phyloP scores from a whole-genome alignment of 2,329 filamentous ascomycete genomes.

The Macrophomina phaseolina region DNA sequence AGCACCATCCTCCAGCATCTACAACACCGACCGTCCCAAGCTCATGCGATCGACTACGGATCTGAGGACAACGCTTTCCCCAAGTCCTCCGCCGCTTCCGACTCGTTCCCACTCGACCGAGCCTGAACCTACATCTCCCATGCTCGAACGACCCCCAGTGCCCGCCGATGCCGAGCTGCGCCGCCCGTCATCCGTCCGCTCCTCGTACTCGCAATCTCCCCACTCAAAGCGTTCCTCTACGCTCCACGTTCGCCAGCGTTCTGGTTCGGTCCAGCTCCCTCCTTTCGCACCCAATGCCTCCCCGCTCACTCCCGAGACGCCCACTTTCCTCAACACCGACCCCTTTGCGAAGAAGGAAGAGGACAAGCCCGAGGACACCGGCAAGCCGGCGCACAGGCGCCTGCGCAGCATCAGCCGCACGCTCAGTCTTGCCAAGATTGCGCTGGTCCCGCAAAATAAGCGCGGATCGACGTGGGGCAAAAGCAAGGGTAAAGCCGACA shows the following conservation, averaged over 20 bases:
- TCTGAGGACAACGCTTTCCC: conserved; percentile 4
- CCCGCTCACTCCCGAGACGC: conserved; percentile 37
- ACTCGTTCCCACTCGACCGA: conserved; percentile 19
- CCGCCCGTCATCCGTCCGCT: conserved; percentile 24
- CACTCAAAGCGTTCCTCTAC: conserved; percentile 22
- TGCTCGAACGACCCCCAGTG: conserved; percentile 7
- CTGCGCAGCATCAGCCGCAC: conserved; percentile 45
- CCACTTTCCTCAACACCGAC: conserved; percentile 46
- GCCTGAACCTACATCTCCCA: conserved; percentile 13
- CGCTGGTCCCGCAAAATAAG: conserved; percentile 37
- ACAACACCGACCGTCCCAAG: conserved; percentile 14
- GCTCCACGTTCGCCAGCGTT: conserved; percentile 21
- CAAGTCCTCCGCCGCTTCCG: conserved; percentile 16
- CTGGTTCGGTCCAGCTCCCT: conserved; percentile 26
- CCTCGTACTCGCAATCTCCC: conserved; percentile 24
- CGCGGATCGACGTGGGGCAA: conserved; percentile 19
- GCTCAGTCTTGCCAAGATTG: conserved; percentile 45
- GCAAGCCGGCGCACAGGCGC: conserved; percentile 38
- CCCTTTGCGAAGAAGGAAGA: conserved; percentile 41
- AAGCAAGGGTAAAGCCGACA: conserved; percentile 18
- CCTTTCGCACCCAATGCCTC: conserved; percentile 29
- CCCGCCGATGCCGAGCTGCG: conserved; percentile 4
- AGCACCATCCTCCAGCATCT: neutral
- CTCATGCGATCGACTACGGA: conserved; percentile 23
- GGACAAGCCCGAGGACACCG: neutral